Percentiles rank a stretch among this genome's conserved stretches.
Evolutionary conservation across 441 rosid species (phyloP).

Genomic region (Manihot esculenta): DNA sequence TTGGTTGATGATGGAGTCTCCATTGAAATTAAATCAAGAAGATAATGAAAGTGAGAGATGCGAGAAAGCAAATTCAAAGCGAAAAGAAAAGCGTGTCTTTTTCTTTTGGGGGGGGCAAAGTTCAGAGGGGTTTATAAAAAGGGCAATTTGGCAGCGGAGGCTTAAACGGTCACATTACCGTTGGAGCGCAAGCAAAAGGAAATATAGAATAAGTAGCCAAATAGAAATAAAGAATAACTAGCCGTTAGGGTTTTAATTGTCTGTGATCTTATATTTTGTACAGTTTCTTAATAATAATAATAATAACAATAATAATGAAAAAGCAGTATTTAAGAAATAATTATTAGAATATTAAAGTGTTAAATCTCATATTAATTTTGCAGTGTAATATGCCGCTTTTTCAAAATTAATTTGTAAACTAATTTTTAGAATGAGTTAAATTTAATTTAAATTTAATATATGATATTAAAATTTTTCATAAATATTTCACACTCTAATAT

Average conservation of each 20-base stretch:
- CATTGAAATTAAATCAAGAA: conserved; percentile 34
- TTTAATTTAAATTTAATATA: no score
- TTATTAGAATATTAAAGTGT: no score
- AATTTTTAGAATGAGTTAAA: no score
- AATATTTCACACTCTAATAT: no score
- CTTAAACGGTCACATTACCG: conserved; percentile 50
- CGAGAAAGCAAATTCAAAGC: background rate
- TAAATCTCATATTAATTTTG: no score
- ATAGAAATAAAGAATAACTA: conserved; percentile 29
- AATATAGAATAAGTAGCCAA: background rate
- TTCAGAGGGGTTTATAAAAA: conserved; percentile 31
- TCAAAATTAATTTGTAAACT: no score
- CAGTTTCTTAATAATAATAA: no score
- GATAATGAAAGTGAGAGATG: background rate
- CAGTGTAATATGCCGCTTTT: no score
- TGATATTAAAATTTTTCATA: no score
- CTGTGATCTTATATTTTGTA: background rate
- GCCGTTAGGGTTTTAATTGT: conserved; percentile 37
- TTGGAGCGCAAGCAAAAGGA: conserved; percentile 28
- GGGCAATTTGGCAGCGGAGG: background rate
- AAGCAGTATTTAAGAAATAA: no score
- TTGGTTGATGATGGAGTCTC: conserved; percentile 61
- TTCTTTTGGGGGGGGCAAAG: background rate
- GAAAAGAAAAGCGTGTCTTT: background rate
- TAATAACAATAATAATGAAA: no score